Conservation (phyloP, 352 stramenopile species). For the Globisporangium paroecandrum region DNA sequence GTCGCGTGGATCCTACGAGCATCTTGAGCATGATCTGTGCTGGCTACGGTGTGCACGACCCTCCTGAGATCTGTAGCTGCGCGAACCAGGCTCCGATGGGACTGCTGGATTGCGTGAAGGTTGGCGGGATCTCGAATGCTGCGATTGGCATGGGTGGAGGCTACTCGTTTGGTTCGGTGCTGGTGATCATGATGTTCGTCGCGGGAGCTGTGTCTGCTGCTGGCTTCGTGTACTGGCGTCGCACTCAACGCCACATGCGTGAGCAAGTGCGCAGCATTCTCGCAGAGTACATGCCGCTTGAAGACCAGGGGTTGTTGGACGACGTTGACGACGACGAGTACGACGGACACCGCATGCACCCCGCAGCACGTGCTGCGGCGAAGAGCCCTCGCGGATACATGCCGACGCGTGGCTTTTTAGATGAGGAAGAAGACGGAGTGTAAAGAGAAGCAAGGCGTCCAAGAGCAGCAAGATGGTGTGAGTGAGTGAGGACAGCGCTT, state of each 20-base stretch:
- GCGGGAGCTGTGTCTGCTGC: constrained; percentile 64
- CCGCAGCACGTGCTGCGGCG: constrained; percentile 57
- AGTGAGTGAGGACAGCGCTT: not conserved
- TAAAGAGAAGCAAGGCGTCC: constrained; percentile 23
- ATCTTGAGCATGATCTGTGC: constrained; percentile 86
- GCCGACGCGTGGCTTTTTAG: constrained; percentile 80
- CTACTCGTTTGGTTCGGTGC: constrained; percentile 81
- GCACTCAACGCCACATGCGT: constrained; percentile 92
- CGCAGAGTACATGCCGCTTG: constrained; percentile 96
- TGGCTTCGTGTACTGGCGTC: constrained; percentile 89
- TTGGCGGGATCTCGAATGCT: constrained; percentile 63
- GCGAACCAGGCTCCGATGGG: constrained; percentile 59
- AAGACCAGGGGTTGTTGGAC: constrained; percentile 77
- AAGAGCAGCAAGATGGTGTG: not conserved
- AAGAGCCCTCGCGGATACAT: constrained; percentile 86
- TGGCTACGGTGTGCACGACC: constrained; percentile 77
- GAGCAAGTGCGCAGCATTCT: constrained; percentile 95
- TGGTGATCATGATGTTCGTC: constrained; percentile 83
- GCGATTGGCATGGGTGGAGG: constrained; percentile 43
- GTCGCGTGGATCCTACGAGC: constrained; percentile 84
- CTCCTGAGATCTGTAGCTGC: constrained; percentile 75
- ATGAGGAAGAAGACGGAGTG: constrained; percentile 76
- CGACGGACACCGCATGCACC: constrained; percentile 60
- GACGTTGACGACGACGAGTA: constrained; percentile 64
- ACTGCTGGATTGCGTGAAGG: constrained; percentile 68